These are phyloP conservation scores for Lactarius evosmus DNA, from an alignment of 768 basidiomycete genomes.

Conservation along the genomic window DNA sequence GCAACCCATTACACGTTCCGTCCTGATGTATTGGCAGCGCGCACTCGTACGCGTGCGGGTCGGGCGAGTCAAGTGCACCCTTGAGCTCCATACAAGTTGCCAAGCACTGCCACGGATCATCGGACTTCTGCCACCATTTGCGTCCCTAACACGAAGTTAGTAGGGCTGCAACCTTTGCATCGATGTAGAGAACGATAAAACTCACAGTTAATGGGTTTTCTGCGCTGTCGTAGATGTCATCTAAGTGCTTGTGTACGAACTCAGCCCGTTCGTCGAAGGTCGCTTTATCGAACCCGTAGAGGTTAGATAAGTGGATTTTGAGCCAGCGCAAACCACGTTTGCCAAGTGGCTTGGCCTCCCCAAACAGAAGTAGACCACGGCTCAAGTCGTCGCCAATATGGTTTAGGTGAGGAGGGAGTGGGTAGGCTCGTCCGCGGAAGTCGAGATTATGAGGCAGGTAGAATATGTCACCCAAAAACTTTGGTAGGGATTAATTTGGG, in stretches of 20 bases:
- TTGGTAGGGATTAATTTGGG: conserved; percentile 33
- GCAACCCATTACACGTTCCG: conserved; percentile 96
- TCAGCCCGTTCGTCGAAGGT: conserved; percentile 88
- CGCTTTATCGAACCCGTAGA: conserved; percentile 93
- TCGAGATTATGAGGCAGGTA: conserved; percentile 96
- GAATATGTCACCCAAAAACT: conserved; percentile 82
- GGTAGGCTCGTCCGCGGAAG: conserved; percentile 96
- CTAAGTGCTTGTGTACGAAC: conserved; percentile 69
- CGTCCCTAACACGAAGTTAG: conserved; percentile 46
- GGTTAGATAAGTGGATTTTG: conserved; percentile 90
- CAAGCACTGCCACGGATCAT: conserved; percentile 98
- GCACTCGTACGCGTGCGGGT: conserved; percentile 56
- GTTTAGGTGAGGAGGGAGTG: conserved; percentile 91
- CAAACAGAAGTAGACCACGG: conserved; percentile 84
- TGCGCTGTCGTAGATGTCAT: conserved; percentile 80
- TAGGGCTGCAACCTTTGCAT: conserved; percentile 12
- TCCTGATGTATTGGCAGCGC: conserved; percentile 94
- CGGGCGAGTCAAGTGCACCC: conserved; percentile 68
- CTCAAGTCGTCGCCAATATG: conserved; percentile 95
- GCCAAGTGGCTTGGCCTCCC: conserved; percentile 73
- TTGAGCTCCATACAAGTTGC: conserved; percentile 89
- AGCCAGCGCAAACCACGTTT: conserved; percentile 88
- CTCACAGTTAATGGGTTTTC: conserved; percentile 71
- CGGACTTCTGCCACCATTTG: conserved; percentile 87
- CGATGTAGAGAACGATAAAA: conserved; percentile 18